Conservation (phyloP, 345 rosid genomes). For the Eucalyptus viminalis region DNA sequence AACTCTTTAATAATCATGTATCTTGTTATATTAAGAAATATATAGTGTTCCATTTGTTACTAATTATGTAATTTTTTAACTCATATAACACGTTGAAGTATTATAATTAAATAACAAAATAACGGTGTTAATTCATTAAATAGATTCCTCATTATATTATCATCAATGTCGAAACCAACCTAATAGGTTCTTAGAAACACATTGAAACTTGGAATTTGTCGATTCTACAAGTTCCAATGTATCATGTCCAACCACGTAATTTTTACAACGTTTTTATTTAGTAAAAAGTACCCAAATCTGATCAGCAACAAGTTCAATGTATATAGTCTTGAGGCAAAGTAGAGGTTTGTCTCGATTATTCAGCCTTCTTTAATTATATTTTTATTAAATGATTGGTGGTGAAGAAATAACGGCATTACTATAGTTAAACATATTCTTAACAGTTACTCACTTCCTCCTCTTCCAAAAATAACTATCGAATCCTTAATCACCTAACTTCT, state of each 20-base stretch:
- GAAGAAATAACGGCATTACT: background rate
- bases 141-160: background rate
- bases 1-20: background rate
- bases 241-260: background rate
- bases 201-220: background rate
- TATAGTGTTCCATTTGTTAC: background rate
- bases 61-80: background rate
- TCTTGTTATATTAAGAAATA: background rate
- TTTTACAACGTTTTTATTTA: background rate
- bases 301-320: background rate
- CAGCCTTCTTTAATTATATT: background rate
- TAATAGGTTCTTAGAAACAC: background rate
- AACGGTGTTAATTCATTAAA: background rate
- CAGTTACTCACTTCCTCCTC: background rate
- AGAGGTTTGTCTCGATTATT: background rate
- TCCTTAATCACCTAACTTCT: background rate
- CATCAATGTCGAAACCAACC: background rate
- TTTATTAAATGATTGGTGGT: background rate
- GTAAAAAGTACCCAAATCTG: background rate
- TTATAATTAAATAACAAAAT: background rate
- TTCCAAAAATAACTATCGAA: background rate
- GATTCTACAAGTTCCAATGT: background rate
- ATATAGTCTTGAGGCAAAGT: background rate
- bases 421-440: background rate
- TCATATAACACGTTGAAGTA: background rate